These are phyloP conservation scores for Penicillium sp. DNA, from an alignment of 2,329 filamentous ascomycete genomes.

Conservation along the genomic window DNA sequence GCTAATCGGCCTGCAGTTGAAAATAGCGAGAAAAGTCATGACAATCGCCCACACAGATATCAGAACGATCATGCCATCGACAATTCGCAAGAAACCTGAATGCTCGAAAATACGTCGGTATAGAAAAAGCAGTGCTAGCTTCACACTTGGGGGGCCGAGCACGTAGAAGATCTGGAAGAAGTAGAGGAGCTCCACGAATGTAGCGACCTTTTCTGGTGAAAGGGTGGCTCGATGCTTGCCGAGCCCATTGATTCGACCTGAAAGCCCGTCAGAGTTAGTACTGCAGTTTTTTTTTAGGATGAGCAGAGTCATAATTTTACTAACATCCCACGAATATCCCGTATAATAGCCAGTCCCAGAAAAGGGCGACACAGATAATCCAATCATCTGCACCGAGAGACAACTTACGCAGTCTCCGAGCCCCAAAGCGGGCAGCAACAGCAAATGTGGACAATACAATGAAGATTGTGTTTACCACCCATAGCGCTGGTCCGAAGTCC, in stretches of 20 bases:
- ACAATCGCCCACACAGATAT: slow-evolving; percentile 1
- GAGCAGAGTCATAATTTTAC: background rate
- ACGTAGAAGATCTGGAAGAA: slow-evolving; percentile 9
- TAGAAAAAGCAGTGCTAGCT: slow-evolving; percentile 7
- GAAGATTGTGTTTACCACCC: background rate
- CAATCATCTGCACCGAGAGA: slow-evolving; percentile 4
- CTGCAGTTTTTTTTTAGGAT: too few species aligned
- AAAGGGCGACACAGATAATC: slow-evolving; percentile 5
- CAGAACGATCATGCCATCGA: slow-evolving; percentile 1
- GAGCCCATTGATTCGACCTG: background rate
- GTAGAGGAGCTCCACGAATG: slow-evolving; percentile 6
- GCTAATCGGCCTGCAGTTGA: slow-evolving; percentile 6
- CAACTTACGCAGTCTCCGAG: background rate
- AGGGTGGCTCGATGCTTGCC: background rate
- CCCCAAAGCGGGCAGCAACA: background rate
- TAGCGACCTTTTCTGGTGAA: background rate
- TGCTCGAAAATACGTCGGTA: slow-evolving; percentile 6
- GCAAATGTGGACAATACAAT: background rate
- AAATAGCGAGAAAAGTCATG: slow-evolving; percentile 6
- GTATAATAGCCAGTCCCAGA: slow-evolving; percentile 1
- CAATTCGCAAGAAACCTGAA: background rate
- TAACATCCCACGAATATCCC: slow-evolving; percentile 1
- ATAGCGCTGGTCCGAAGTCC: background rate
- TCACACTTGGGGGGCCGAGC: background rate
- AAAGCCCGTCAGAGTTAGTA: background rate